Evolutionary conservation across 768 basidiomycete genomes (phyloP).

Genomic region (Hypholoma fasciculare): DNA sequence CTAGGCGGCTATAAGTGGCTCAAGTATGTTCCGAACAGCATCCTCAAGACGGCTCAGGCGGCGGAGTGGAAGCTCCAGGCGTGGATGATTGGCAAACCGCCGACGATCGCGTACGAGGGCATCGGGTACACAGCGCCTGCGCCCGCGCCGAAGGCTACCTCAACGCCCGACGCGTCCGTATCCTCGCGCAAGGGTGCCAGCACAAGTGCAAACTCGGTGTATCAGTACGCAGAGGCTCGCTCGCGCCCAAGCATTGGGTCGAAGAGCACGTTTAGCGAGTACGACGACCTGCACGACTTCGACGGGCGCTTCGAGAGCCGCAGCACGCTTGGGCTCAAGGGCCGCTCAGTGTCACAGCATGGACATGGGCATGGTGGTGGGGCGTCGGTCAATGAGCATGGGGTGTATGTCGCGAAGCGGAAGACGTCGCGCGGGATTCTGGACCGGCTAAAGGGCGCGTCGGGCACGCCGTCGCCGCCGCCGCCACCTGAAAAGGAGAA

Average conservation of each 20-base stretch:
- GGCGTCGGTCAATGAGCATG: conserved; percentile 20
- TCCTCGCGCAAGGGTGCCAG: conserved; percentile 22
- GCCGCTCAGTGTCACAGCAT: conserved; percentile 18
- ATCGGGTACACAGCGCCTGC: conserved; percentile 72
- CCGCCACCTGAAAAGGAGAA: too few species aligned
- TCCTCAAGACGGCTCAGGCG: conserved; percentile 93
- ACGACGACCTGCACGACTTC: conserved; percentile 86
- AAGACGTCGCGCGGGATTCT: conserved; percentile 73
- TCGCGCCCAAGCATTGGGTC: conserved; percentile 74
- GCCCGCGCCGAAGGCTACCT: conserved; percentile 18
- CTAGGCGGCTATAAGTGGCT: conserved; percentile 92
- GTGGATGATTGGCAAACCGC: conserved; percentile 97
- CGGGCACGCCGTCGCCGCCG: conserved; percentile 42
- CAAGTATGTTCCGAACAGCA: conserved; percentile 91
- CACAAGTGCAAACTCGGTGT: conserved; percentile 27
- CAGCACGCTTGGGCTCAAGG: conserved; percentile 63
- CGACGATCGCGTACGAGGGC: conserved; percentile 78
- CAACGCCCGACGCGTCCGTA: conserved; percentile 23
- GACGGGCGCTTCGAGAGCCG: conserved; percentile 83
- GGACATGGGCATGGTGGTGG: conserved; percentile 25
- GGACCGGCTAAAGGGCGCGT: conserved; percentile 54
- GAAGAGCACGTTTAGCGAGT: conserved; percentile 75
- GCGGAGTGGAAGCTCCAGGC: conserved; percentile 97
- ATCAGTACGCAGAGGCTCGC: conserved; percentile 35
- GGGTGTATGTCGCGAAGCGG: conserved; percentile 33